phyloP scores from a whole-genome alignment of 148 eudicot genomes.

The Camellia japonica region DNA sequence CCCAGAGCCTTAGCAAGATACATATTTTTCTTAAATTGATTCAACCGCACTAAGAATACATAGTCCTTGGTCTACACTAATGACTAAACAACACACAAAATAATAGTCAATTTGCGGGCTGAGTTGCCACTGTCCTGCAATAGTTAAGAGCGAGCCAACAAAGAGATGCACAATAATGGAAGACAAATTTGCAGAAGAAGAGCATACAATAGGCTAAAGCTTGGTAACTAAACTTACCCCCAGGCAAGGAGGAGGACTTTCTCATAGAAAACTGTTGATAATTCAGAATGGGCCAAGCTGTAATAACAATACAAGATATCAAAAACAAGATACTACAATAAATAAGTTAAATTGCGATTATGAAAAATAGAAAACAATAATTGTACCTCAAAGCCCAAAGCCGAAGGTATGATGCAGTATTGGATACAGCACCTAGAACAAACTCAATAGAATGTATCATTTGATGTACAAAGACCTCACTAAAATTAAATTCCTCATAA shows the following conservation, averaged over 20 bases:
- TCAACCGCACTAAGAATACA: background rate
- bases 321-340: slow-evolving; percentile 3
- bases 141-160: background rate
- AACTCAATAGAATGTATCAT: slow-evolving; percentile 98
- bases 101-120: background rate
- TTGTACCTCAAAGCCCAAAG: slow-evolving; percentile 92
- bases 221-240: slow-evolving; percentile 61
- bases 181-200: background rate
- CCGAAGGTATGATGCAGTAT: slow-evolving; percentile 98
- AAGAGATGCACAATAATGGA: slow-evolving; percentile 1
- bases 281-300: slow-evolving; percentile 99
- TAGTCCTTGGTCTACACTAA: background rate
- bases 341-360: background rate
- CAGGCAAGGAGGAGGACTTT: slow-evolving; percentile 95
- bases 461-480: slow-evolving; percentile 98
- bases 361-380: slow-evolving; percentile 2
- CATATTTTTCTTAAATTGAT: background rate
- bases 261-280: slow-evolving; percentile 97
- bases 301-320: slow-evolving; percentile 16
- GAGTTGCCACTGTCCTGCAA: background rate
- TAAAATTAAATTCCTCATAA: slow-evolving; percentile 87
- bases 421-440: slow-evolving; percentile 96
- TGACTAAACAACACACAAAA: background rate
- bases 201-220: background rate
- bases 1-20: background rate